Percentiles rank a stretch among this genome's conserved stretches.
phyloP scores from a whole-genome alignment of 305 asterid species.

The Fraxinus floribunda region DNA sequence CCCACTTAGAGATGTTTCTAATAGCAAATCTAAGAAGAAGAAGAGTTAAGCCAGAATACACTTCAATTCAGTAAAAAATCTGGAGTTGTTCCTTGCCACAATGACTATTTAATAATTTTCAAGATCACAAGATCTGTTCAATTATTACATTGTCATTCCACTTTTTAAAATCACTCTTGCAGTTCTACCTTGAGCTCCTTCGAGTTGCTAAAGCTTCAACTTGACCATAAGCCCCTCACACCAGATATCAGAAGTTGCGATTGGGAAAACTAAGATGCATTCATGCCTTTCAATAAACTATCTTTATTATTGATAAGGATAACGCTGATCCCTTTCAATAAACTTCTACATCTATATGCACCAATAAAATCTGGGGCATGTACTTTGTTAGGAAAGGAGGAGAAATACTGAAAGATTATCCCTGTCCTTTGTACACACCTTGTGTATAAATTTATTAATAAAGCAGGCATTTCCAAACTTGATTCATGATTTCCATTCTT shows the following conservation, averaged over 20 bases:
- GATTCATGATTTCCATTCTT: neutral
- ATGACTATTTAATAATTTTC: neutral
- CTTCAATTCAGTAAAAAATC: neutral
- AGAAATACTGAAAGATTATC: neutral
- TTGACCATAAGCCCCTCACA: neutral
- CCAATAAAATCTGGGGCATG: neutral
- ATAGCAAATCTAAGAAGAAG: neutral
- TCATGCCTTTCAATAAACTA: neutral
- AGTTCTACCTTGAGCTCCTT: neutral
- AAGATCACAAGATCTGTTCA: neutral
- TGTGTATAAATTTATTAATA: neutral
- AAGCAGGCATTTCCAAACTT: neutral
- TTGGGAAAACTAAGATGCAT: neutral
- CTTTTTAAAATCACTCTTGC: neutral
- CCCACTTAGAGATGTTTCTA: neutral
- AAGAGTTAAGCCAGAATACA: neutral
- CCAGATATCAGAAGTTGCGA: neutral
- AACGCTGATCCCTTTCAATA: neutral
- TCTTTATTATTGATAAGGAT: neutral
- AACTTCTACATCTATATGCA: neutral
- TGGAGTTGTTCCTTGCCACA: neutral
- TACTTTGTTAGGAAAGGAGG: neutral
- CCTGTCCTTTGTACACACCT: neutral
- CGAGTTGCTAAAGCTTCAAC: neutral
- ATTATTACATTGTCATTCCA: neutral